Percentiles rank a stretch among this genome's conserved stretches.
phyloP scores from a whole-genome alignment of 1,284 basidiomycete genomes.

The Ceratobasidium sp. region DNA sequence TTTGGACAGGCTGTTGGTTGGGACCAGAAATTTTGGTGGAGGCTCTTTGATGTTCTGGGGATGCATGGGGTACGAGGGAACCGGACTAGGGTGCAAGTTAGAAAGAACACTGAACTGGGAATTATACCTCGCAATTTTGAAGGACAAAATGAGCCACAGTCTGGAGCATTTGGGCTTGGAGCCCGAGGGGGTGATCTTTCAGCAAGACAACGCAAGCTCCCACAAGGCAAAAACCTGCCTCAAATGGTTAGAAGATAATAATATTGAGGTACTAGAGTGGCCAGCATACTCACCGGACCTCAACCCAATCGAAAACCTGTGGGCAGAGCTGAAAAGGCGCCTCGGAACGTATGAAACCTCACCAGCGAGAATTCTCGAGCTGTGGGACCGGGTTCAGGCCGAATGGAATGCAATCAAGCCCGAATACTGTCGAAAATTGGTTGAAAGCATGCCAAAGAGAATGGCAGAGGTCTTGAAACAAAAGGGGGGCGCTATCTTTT shows the following conservation, averaged over 20 bases:
- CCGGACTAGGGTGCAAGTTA: neutral
- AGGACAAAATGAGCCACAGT: constrained; percentile 4
- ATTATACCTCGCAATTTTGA: neutral
- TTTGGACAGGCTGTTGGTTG: neutral
- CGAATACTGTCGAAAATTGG: constrained; percentile 11
- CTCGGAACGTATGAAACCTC: constrained; percentile 13
- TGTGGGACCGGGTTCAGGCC: constrained; percentile 21
- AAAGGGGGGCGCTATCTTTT: neutral
- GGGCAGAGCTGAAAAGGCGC: too few relatives aligned
- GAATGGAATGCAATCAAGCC: constrained; percentile 12
- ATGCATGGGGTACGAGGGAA: neutral
- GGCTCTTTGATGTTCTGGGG: constrained; percentile 2
- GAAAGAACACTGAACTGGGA: neutral
- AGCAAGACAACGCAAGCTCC: constrained; percentile 41
- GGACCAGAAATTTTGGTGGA: constrained; percentile 5
- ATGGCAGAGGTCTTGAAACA: constrained; percentile 7
- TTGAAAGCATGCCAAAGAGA: constrained; percentile 35
- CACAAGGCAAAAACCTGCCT: constrained; percentile 4
- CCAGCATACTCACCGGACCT: constrained; percentile 37
- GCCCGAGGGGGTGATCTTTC: constrained; percentile 26
- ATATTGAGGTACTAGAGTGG: constrained; percentile 36
- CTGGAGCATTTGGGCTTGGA: constrained; percentile 25
- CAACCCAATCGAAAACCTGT: too few relatives aligned
- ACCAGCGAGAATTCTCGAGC: constrained; percentile 10
- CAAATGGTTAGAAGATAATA: constrained; percentile 32